These are phyloP conservation scores for Penicillium sclerotigenum DNA, from an alignment of 2,329 filamentous ascomycete species.

Conservation along the genomic window DNA sequence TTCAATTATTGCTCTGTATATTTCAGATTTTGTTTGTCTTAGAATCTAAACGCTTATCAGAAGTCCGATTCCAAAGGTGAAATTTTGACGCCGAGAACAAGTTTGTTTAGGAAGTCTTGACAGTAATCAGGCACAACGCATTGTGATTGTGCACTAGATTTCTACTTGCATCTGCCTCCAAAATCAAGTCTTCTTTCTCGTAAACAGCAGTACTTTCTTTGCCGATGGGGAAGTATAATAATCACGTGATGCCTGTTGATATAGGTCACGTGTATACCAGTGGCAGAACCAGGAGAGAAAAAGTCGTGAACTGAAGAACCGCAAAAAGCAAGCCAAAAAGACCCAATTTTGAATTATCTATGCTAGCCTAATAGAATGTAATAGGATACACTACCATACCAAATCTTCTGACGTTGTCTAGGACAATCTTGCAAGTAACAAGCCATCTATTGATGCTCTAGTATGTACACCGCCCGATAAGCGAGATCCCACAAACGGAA, in stretches of 20 bases:
- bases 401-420: neutral
- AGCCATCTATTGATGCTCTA: neutral
- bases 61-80: neutral
- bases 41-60: neutral
- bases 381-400: neutral
- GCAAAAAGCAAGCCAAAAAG: neutral
- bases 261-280: neutral
- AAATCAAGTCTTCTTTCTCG: neutral
- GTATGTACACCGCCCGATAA: conserved; percentile 34
- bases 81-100: neutral
- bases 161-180: neutral
- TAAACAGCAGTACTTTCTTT: neutral
- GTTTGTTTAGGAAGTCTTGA: neutral
- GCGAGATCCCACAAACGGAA: conserved; percentile 41
- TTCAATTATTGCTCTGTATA: neutral
- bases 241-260: conserved; percentile 12
- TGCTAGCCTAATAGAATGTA: neutral
- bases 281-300: conserved; percentile 3
- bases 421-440: neutral
- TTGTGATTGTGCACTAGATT: neutral
- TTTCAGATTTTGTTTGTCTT: neutral
- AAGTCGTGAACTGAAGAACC: neutral
- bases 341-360: neutral
- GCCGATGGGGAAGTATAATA: neutral
- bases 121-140: neutral